Evolutionary conservation across 768 basidiomycete genomes (phyloP), one percentile per base, ranked within the genome.

Genomic region (Tricholoma bakamatsutake): DNA sequence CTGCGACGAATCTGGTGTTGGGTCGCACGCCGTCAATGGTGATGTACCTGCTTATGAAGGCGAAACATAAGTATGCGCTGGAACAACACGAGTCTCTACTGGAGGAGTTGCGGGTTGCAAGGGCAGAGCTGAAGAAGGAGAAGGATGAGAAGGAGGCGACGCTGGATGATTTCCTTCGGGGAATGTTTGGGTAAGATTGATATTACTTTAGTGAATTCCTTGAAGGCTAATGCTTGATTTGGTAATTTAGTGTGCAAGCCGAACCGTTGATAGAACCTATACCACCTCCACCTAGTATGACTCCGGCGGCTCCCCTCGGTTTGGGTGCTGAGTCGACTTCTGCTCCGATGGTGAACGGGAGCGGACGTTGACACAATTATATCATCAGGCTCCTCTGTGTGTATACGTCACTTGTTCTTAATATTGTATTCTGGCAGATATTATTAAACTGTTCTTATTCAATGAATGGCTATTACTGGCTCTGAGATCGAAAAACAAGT

Each of bases 21-120:
- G 89, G 88, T 1, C 80, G 86, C n/a, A 71, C 83, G n/a, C 85
- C 82, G 0, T 71, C 76, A 30, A 82, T 86, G 74, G 81, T 84
- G 34, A 84, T 83, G 76, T 95, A 94, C 67, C 75, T 72, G 59
- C 77, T 72, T 57, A 78, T 80, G 76, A 90, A 94, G 64, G 92
- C 93, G 5, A 93, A 92, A 64, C 79, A 87, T 66, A 74, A 73
- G 50, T 88, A 85, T 64, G 84, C 82, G 12, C 58, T 85, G 30
- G 79, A 87, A 55, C 83, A 89, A 63, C 84, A 90, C 58, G 82
- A 82, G 31, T 72, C 74, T 31, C 72, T 94, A 37, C 70, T 80
- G 30, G 81, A 84, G 59, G 88, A 94, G 66, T 71, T 91, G 59
- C 77, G 80, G 34, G 70, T 75, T 13, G 68, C 80, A 7, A 77